phyloP scores from a whole-genome alignment of 73 alveolate species.

The Stentor roeselii region DNA sequence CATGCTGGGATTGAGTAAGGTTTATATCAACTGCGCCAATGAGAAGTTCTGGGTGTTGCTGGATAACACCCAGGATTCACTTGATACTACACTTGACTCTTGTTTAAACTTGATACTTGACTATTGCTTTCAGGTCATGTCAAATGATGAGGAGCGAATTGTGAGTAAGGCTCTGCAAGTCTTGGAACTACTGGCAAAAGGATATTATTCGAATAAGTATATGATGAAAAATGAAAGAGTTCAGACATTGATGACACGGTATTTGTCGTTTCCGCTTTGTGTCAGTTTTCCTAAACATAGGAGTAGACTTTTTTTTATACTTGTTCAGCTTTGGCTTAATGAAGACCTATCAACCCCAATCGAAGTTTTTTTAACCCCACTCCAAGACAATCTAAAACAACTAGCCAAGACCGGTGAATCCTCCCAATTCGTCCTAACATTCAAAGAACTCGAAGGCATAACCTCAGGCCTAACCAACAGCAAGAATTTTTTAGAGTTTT shows the following conservation, averaged over 20 bases:
- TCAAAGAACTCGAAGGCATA: constrained; percentile 4
- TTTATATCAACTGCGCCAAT: neutral
- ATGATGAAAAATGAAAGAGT: constrained; percentile 13
- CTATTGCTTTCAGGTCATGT: neutral
- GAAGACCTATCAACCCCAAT: constrained; percentile 10
- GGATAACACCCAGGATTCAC: neutral
- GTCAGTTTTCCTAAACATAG: neutral
- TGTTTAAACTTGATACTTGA: neutral
- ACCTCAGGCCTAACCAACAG: neutral
- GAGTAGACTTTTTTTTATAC: neutral
- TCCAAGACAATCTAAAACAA: neutral
- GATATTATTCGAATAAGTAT: neutral
- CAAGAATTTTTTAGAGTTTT: neutral
- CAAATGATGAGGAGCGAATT: neutral
- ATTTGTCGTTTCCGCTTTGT: constrained; percentile 8
- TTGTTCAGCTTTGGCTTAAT: neutral
- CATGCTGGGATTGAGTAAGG: neutral
- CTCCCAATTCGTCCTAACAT: neutral
- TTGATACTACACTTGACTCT: neutral
- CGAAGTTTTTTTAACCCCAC: neutral
- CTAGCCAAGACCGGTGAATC: neutral
- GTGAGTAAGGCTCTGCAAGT: neutral
- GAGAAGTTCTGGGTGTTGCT: neutral
- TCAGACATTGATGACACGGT: neutral
- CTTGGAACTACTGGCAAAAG: constrained; percentile 11